Conservation (phyloP, 2,329 filamentous ascomycete species). For the Bipolaris cookei region DNA sequence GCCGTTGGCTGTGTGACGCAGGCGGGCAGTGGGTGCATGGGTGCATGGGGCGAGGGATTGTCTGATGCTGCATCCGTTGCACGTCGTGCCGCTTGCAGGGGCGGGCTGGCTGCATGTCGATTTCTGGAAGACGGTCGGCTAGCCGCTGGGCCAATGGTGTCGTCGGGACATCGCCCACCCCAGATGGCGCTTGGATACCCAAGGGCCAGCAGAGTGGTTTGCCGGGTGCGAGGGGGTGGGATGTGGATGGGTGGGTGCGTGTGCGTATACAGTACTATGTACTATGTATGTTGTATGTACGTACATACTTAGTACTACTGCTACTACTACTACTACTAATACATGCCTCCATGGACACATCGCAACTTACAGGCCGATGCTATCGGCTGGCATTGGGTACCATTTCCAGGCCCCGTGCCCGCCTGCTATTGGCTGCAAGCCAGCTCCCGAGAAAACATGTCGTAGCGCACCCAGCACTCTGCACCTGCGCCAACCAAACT, state of each 20-base stretch:
- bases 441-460: conserved; percentile 20
- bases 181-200: conserved; percentile 43
- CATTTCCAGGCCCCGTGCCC: not conserved
- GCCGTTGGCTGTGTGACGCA: conserved; percentile 42
- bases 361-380: not conserved
- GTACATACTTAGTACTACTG: too few relatives aligned
- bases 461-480: conserved; percentile 18
- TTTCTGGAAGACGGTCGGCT: conserved; percentile 47
- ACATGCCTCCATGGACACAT: too few relatives aligned
- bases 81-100: conserved; percentile 21
- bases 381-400: not conserved
- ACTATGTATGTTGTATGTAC: too few relatives aligned
- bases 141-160: conserved; percentile 28
- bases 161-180: conserved; percentile 29
- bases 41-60: not conserved
- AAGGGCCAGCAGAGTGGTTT: conserved; percentile 43
- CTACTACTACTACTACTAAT: too few relatives aligned
- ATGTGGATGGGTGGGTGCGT: not conserved
- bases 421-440: conserved; percentile 19
- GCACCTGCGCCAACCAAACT: conserved; percentile 36
- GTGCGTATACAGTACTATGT: too few relatives aligned
- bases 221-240: conserved; percentile 26
- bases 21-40: conserved; percentile 27
- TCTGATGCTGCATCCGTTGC: conserved; percentile 37
- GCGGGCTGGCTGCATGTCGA: conserved; percentile 27